A percentile compares a stretch with the other conserved stretches of the same genome.
Conservation (phyloP, 495 filamentous ascomycete genomes). For the Tuber calosporum region DNA sequence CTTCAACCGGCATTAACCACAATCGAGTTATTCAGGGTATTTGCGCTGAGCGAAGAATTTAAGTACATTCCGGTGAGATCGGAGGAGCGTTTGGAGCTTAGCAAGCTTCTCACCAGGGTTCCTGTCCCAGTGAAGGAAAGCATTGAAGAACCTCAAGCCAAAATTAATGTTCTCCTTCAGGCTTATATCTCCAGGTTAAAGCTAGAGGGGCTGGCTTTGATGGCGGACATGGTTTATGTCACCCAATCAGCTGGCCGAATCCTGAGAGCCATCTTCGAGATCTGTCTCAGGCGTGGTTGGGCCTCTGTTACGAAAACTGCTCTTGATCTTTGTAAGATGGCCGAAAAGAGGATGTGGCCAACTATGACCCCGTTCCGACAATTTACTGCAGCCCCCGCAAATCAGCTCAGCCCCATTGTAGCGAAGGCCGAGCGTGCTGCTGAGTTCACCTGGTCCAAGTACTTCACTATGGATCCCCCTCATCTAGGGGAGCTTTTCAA, state of each 20-base stretch:
- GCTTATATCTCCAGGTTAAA: conserved; percentile 93
- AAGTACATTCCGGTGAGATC: conserved; percentile 98
- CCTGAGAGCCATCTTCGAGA: conserved; percentile 90
- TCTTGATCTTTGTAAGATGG: conserved; percentile 96
- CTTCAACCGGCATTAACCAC: conserved; percentile 85
- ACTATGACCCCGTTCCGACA: conserved; percentile 94
- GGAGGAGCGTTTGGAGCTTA: conserved; percentile 93
- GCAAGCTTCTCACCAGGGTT: conserved; percentile 80
- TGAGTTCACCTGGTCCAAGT: conserved; percentile 85
- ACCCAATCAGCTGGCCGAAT: conserved; percentile 97
- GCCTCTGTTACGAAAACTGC: conserved; percentile 86
- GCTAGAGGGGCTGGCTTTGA: conserved; percentile 86
- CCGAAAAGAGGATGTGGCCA: conserved; percentile 98
- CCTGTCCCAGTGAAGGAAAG: conserved; percentile 96
- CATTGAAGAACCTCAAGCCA: conserved; percentile 92
- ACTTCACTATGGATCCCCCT: conserved; percentile 92
- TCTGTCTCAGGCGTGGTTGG: conserved; percentile 93
- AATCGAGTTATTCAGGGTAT: conserved; percentile 95
- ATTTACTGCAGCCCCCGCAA: conserved; percentile 64
- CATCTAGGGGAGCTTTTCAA: conserved; percentile 87
- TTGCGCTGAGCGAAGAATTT: conserved; percentile 94
- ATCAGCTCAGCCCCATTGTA: conserved; percentile 60
- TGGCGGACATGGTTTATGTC: conserved; percentile 98
- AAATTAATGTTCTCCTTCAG: conserved; percentile 98
- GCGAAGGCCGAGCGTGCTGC: conserved; percentile 91